Evolutionary conservation across 441 rosid species (phyloP).

Genomic region (Jatropha multifida): DNA sequence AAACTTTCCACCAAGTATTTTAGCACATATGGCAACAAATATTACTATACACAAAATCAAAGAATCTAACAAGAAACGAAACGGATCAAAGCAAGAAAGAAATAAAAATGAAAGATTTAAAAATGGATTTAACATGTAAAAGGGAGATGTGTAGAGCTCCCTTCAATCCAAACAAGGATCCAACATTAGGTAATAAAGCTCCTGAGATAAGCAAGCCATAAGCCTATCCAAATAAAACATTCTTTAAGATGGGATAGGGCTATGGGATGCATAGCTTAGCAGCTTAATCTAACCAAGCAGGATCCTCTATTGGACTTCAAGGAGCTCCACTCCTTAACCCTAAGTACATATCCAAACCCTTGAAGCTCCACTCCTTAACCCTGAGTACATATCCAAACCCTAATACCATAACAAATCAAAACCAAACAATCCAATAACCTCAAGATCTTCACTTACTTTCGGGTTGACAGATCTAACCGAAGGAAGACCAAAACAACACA

Average conservation of each 20-base stretch:
- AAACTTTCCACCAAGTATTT: too few species aligned
- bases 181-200: slow-evolving; percentile 42
- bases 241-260: slow-evolving; percentile 26
- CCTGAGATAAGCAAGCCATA: slow-evolving; percentile 73
- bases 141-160: slow-evolving; percentile 55
- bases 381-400: background rate
- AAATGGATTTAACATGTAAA: too few species aligned
- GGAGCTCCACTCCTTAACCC: slow-evolving; percentile 49
- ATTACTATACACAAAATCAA: background rate
- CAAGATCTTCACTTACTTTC: background rate
- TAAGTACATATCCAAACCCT: background rate
- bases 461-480: background rate
- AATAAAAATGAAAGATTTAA: background rate
- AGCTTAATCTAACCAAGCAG: slow-evolving; percentile 50
- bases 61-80: background rate
- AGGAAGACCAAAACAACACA: background rate
- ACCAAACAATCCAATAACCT: background rate
- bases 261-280: slow-evolving; percentile 64
- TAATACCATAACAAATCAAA: background rate
- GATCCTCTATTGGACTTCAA: slow-evolving; percentile 61
- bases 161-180: slow-evolving; percentile 78
- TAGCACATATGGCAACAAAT: too few species aligned
- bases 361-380: slow-evolving; percentile 41
- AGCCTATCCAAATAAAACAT: slow-evolving; percentile 20
- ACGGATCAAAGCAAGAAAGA: background rate